Evolutionary conservation across 192 early-diverging fungal genomes (phyloP), one percentile per base, ranked within the genome.

Genomic region (Gryganskiella cystojenkinii): DNA sequence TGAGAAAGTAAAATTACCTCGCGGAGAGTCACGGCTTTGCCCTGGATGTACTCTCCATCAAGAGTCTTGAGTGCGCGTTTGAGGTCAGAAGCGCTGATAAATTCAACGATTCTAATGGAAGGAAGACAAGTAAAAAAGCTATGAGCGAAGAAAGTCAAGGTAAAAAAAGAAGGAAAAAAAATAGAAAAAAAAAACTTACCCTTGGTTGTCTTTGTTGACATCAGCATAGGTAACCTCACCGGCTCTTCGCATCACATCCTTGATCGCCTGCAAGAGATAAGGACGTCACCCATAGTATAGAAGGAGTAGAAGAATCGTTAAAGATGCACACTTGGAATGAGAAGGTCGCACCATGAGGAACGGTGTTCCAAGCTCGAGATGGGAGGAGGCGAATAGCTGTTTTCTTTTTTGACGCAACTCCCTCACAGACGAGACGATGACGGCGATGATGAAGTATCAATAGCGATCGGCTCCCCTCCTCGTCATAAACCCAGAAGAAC

Each of bases 211-310:
- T 10, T 92, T 92, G 82, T 90, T 91, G 61, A 95, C 85, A 78
- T 98, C 95, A 3, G 97, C 93, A 87, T 93, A 98, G 24, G 90
- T 87, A 17, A 99, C 96, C 75, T 96, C 93, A 56, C 96, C 96
- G 40, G 94, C 96, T 67, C 94, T 94, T 56, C 95, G 92, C 84
- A 97, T 94, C 76, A 95, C 86, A 73, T 98, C 96, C 86, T 99
- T 99, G 84, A 99, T 86, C 82, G 95, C 96, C 95, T 97, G 85
- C 34, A 22, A 7, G 20, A 5, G 14, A 51, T 35, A 13, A 0
- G 24, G 13, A 8, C 34, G 35, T n/a, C n/a, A 25, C 22, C 57
- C 22, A 34, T 6, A 3, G 42, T 9, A 24, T 28, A 7, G 14
- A 45, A 10, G 24, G 14, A 52, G 24, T 17, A 33, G 46, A 53